A percentile compares a stretch with the other conserved stretches of the same genome.
Evolutionary conservation across 306 rosid genomes (phyloP).

Genomic region (Quercus variabilis): DNA sequence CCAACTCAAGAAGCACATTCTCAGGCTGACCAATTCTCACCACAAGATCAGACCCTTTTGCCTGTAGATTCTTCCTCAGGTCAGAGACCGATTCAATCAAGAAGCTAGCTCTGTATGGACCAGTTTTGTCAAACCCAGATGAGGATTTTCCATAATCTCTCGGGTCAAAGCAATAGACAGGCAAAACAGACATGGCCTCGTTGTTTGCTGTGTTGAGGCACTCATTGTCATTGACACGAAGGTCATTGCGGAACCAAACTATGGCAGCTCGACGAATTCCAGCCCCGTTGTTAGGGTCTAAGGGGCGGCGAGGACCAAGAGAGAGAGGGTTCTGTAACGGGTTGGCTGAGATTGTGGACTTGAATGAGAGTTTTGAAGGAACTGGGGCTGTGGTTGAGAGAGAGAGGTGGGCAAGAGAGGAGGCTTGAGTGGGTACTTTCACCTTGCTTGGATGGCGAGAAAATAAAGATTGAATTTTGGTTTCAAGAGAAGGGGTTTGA

Average conservation of each 20-base stretch:
- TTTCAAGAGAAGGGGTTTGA: conserved; percentile 46
- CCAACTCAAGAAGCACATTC: conserved; percentile 66
- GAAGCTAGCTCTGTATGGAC: conserved; percentile 75
- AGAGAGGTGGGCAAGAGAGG: conserved; percentile 71
- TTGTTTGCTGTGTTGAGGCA: conserved; percentile 66
- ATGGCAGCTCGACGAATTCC: conserved; percentile 79
- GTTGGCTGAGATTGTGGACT: conserved; percentile 65
- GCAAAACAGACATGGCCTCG: conserved; percentile 78
- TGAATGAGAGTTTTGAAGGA: conserved; percentile 57
- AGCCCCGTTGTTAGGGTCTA: conserved; percentile 76
- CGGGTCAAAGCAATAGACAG: conserved; percentile 94
- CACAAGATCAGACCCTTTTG: conserved; percentile 84
- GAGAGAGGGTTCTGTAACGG: conserved; percentile 71
- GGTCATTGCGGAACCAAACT: conserved; percentile 92
- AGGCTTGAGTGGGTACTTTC: conserved; percentile 79
- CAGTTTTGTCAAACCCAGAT: conserved; percentile 84
- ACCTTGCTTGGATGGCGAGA: conserved; percentile 50
- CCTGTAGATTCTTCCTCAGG: conserved; percentile 66
- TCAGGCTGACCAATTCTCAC: conserved; percentile 87
- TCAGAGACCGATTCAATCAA: conserved; percentile 73
- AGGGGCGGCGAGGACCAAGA: conserved; percentile 71
- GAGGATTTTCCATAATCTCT: conserved; percentile 80
- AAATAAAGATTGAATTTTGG: conserved; percentile 43
- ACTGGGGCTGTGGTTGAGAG: conserved; percentile 44
- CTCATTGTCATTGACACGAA: conserved; percentile 84